These are phyloP conservation scores for Pelargonium cotyledonis DNA, from an alignment of 441 rosid species.

Conservation along the genomic window DNA sequence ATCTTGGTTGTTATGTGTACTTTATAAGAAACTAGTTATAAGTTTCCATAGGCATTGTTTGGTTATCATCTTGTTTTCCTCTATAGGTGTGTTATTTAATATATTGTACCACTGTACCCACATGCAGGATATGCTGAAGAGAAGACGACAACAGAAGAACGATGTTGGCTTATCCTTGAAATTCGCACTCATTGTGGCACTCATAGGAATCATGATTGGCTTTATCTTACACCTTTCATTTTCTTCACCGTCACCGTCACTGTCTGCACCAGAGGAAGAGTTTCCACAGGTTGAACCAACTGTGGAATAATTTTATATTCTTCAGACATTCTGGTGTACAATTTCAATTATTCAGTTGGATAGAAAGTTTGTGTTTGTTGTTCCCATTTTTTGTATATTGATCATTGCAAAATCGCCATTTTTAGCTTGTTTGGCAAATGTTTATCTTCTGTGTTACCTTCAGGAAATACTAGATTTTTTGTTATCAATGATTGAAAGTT, in stretches of 20 bases:
- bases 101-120: background rate
- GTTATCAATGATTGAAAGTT: too few relatives aligned
- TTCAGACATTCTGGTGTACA: constrained; percentile 22
- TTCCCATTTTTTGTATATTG: constrained; percentile 27
- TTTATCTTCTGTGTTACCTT: too few relatives aligned
- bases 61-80: background rate
- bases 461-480: too few relatives aligned
- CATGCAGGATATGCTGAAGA: constrained; percentile 67
- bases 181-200: constrained; percentile 71
- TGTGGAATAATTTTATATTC: constrained; percentile 15
- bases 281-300: background rate
- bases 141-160: constrained; percentile 45
- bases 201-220: constrained; percentile 71
- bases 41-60: background rate
- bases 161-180: constrained; percentile 60
- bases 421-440: too few relatives aligned
- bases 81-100: background rate
- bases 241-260: constrained; percentile 33
- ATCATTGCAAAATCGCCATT: constrained; percentile 16
- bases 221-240: constrained; percentile 58
- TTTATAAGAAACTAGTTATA: too few relatives aligned
- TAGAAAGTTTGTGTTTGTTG: constrained; percentile 21
- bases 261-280: constrained; percentile 13
- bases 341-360: constrained; percentile 21
- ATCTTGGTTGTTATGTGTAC: too few relatives aligned